phyloP scores from a whole-genome alignment of 2,329 filamentous ascomycete species.

The Colletotrichum liaoningense region DNA sequence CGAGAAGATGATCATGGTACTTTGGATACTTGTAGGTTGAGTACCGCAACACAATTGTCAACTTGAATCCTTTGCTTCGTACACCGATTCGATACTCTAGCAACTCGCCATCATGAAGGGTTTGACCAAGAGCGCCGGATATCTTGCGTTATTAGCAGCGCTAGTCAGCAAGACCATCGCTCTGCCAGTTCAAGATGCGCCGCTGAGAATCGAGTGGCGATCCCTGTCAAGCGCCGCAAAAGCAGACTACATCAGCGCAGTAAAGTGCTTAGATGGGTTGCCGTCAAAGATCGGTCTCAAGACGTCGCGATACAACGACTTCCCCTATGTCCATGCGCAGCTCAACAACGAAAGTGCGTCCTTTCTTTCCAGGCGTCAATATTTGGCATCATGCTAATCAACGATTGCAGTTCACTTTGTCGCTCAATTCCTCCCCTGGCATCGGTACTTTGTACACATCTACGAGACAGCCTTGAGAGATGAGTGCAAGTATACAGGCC shows the following conservation, averaged over 20 bases:
- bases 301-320: slow-evolving; percentile 46
- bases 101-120: neutral
- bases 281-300: slow-evolving; percentile 41
- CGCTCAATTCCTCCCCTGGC: slow-evolving; percentile 48
- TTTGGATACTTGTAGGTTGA: neutral
- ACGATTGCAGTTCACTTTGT: slow-evolving; percentile 42
- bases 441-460: slow-evolving; percentile 47
- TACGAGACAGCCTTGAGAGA: slow-evolving; percentile 44
- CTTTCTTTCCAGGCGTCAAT: too few species aligned
- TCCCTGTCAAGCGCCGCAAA: neutral
- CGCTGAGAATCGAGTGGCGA: slow-evolving; percentile 21
- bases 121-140: neutral
- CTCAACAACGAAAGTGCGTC: slow-evolving; percentile 30
- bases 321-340: slow-evolving; percentile 42
- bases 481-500: slow-evolving; percentile 40
- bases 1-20: neutral
- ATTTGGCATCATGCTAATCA: neutral
- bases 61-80: neutral
- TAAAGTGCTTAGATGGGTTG: slow-evolving; percentile 42
- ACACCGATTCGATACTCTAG: neutral
- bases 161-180: neutral
- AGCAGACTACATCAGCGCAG: slow-evolving; percentile 36
- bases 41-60: neutral
- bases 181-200: neutral
- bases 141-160: neutral